These are phyloP conservation scores for Syzygium malaccense DNA, from an alignment of 441 rosid genomes.

Conservation along the genomic window DNA sequence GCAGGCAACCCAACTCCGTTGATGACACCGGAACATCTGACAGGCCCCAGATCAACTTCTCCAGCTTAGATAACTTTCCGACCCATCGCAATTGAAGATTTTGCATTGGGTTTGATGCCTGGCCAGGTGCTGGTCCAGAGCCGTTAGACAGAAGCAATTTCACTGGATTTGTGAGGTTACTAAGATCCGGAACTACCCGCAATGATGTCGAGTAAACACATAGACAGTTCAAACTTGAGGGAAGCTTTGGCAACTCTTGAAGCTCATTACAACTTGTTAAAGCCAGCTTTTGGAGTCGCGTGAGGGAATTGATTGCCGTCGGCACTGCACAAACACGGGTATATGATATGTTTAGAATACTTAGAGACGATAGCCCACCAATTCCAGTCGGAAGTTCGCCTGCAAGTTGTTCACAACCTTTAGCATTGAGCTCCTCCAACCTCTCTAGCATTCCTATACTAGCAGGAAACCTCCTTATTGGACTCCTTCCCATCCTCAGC, in stretches of 20 bases:
- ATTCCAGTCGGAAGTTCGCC: background rate
- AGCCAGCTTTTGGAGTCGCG: background rate
- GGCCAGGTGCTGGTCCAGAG: background rate
- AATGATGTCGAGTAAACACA: background rate
- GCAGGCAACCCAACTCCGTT: background rate
- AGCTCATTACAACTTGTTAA: background rate
- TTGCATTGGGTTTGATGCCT: background rate
- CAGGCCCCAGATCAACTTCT: background rate
- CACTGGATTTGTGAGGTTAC: background rate
- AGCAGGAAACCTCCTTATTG: background rate
- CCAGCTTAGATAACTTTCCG: background rate
- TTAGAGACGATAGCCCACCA: background rate
- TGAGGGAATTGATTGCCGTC: background rate
- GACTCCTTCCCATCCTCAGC: rapidly evolving
- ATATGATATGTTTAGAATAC: background rate
- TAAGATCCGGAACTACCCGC: background rate
- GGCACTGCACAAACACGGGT: background rate
- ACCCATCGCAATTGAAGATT: background rate
- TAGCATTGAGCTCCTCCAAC: background rate
- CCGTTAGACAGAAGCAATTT: background rate
- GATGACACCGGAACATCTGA: background rate
- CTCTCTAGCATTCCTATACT: background rate
- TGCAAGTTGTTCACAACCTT: background rate
- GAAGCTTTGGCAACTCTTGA: background rate
- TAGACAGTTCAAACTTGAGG: background rate